These are phyloP conservation scores for Clarireedia paspali DNA, from an alignment of 2,329 filamentous ascomycete species.

Conservation along the genomic window DNA sequence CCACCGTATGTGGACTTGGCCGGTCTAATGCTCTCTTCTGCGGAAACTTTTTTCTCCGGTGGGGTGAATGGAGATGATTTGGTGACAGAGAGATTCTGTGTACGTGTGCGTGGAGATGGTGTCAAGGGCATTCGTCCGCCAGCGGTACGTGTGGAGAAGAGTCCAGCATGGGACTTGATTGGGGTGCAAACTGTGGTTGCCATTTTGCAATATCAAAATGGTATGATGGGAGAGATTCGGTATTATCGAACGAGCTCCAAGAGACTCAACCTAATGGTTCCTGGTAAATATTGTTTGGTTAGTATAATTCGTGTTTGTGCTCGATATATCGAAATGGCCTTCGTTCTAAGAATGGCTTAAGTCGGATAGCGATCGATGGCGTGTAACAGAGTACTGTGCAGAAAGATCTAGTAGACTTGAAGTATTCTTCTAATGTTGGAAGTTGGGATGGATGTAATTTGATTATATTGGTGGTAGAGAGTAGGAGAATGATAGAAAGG, in stretches of 20 bases:
- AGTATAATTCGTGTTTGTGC: slow-evolving; percentile 38
- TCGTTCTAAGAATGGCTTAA: slow-evolving; percentile 35
- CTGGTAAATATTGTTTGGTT: slow-evolving; percentile 38
- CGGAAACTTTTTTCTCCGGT: slow-evolving; percentile 52
- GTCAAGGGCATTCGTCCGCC: slow-evolving; percentile 93
- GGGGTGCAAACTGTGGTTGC: slow-evolving; percentile 83
- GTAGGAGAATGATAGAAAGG: slow-evolving; percentile 23
- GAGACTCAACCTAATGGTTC: slow-evolving; percentile 53
- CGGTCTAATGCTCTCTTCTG: slow-evolving; percentile 42
- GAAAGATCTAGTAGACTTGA: slow-evolving; percentile 40
- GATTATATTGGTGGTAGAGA: slow-evolving; percentile 18
- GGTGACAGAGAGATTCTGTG: slow-evolving; percentile 42
- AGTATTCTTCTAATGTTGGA: slow-evolving; percentile 19
- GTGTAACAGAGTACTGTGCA: slow-evolving; percentile 29
- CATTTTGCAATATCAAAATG: slow-evolving; percentile 52
- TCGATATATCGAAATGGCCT: slow-evolving; percentile 42
- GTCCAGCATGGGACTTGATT: slow-evolving; percentile 85
- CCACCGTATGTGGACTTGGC: slow-evolving; percentile 70
- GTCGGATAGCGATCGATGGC: slow-evolving; percentile 43
- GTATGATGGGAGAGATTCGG: slow-evolving; percentile 21
- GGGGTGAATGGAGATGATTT: slow-evolving; percentile 67
- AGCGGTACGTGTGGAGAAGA: slow-evolving; percentile 88
- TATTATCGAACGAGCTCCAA: slow-evolving; percentile 45
- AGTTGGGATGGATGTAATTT: slow-evolving; percentile 19
- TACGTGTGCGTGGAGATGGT: slow-evolving; percentile 70